These are phyloP conservation scores for Asclepias syriaca DNA, from an alignment of 257 asterid species.

Conservation along the genomic window DNA sequence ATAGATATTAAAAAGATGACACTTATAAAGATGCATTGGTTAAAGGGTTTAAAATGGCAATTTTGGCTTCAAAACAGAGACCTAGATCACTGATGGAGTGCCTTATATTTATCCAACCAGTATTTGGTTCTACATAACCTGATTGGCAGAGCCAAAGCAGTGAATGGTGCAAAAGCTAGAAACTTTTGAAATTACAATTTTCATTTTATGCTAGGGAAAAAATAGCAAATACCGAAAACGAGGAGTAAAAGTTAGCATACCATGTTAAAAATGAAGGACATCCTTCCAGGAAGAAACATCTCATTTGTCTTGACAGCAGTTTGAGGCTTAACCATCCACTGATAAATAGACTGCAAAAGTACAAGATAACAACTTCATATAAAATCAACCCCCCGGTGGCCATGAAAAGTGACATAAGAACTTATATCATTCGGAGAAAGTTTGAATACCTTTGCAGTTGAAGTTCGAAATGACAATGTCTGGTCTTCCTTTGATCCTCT, in stretches of 20 bases:
- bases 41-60: background rate
- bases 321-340: conserved; percentile 96
- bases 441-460: conserved; percentile 69
- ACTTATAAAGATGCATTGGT: background rate
- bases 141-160: background rate
- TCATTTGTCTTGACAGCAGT: conserved; percentile 80
- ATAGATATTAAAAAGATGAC: background rate
- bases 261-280: conserved; percentile 88
- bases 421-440: background rate
- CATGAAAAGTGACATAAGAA: background rate
- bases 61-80: background rate
- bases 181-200: background rate
- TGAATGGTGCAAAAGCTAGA: background rate
- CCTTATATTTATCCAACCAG: background rate
- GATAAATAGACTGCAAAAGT: conserved; percentile 69
- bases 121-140: background rate
- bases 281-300: conserved; percentile 98
- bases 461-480: conserved; percentile 75
- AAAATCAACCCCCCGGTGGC: background rate
- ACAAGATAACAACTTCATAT: background rate
- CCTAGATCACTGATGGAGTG: background rate
- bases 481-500: conserved; percentile 80
- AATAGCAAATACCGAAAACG: background rate
- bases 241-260: conserved; percentile 34
- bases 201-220: background rate